Base-by-base conservation (phyloP, 2,329 filamentous ascomycete species). In the Paramyrothecium roridum region DNA sequence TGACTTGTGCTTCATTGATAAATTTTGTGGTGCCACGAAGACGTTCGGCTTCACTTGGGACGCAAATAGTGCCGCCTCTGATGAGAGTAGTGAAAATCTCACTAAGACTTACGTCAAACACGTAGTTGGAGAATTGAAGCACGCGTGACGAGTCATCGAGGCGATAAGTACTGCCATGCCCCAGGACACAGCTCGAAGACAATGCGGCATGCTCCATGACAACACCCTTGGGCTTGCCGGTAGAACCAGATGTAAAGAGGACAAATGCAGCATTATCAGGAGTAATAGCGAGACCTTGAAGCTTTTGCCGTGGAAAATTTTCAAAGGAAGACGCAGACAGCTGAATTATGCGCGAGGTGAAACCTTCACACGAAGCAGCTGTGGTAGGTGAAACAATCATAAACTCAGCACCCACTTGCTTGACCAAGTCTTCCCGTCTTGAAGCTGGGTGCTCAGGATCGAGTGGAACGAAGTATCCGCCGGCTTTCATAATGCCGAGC, bases 1-100 rank as follows among this genome's bases (percentile, higher is more conserved):
- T 63, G 20, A 57, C 58, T 2, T 34, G 52, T 0, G 57, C 54
- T 0, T 53, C 23, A 17, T 58, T 60, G 8, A 66, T 63, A 1
- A 61, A 56, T 0, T 52, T 54, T 0, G 58, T 52, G 0, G 67
- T 49, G 7, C 58, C 49, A 22, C 57, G 56, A 34, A 56, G 48
- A 0, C 61, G 57, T 57, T 62, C 61, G 10, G 65, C 56, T 1
- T 66, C 64, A 8, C 56, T 54, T 7, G 57, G 62, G 1, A 66
- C 40, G 1, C 64, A 66, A n/a, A 66, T 48, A 19, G 62, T 64
- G 6, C 61, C 62, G 11, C 64, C 64, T 0, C 3, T 52, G 0
- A 54, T 57, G 0, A 67, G 21, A 0, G 57, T 21, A 4, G 63
- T 59, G 26, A 59, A n/a, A 3, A 55, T 51, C 11, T 57, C 58